These are phyloP conservation scores for Entomortierella beljakovae DNA, from an alignment of 192 early-diverging fungal species.

Conservation along the genomic window DNA sequence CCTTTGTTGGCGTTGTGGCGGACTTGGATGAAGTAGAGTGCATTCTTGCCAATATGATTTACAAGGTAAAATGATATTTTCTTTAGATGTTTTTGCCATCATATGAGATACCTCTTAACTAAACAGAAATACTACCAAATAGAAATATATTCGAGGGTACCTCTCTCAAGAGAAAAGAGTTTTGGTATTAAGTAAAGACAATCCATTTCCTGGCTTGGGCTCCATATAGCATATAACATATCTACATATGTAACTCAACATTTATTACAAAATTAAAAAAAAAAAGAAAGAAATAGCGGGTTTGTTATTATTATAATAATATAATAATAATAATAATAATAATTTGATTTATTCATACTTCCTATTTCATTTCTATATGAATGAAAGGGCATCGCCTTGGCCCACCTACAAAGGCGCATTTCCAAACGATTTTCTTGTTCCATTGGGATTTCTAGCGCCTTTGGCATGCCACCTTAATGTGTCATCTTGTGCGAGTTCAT, in stretches of 20 bases:
- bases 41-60: conserved; percentile 90
- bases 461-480: too few relatives aligned
- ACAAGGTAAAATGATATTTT: conserved; percentile 64
- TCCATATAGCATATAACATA: not conserved
- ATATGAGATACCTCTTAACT: too few relatives aligned
- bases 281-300: not conserved
- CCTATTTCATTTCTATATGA: too few relatives aligned
- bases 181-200: conserved; percentile 79
- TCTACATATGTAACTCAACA: too few relatives aligned
- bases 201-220: conserved; percentile 77
- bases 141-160: conserved; percentile 91
- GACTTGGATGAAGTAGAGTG: conserved; percentile 85
- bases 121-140: too few relatives aligned
- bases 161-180: conserved; percentile 81
- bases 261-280: not conserved
- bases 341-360: too few relatives aligned
- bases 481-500: too few relatives aligned
- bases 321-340: too few relatives aligned
- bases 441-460: too few relatives aligned
- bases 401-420: too few relatives aligned
- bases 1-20: conserved; percentile 63
- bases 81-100: not conserved
- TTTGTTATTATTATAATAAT: not conserved
- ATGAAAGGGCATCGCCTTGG: too few relatives aligned
- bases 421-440: too few relatives aligned